Evolutionary conservation across 108 stramenopile genomes (phyloP).

Genomic region (Nitzschia putrida): DNA sequence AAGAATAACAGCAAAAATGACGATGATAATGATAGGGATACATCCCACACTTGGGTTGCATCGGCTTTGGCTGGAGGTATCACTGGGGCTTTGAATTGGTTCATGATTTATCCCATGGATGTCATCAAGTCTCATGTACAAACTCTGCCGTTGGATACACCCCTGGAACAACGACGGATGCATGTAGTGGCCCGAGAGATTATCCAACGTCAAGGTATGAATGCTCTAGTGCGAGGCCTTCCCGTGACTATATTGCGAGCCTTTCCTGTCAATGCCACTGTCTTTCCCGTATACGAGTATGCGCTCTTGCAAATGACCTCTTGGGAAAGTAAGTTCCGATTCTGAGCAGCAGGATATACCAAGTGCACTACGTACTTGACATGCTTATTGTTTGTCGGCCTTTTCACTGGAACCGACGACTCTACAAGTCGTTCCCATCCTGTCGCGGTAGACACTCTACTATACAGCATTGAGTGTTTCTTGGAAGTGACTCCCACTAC

Average conservation of each 20-base stretch:
- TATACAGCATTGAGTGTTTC: too few species aligned
- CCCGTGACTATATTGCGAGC: slow-evolving; percentile 86
- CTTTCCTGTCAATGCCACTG: slow-evolving; percentile 91
- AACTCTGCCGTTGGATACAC: slow-evolving; percentile 60
- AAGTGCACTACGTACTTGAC: too few species aligned
- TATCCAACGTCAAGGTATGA: slow-evolving; percentile 59
- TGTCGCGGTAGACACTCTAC: too few species aligned
- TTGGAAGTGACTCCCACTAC: too few species aligned
- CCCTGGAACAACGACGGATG: slow-evolving; percentile 33
- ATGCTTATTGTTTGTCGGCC: too few species aligned
- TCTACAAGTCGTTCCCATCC: too few species aligned
- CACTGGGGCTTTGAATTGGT: slow-evolving; percentile 88
- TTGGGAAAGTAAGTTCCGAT: background rate
- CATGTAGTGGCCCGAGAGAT: slow-evolving; percentile 30
- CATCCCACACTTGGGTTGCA: slow-evolving; percentile 60
- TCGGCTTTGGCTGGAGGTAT: slow-evolving; percentile 86
- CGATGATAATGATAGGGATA: slow-evolving; percentile 13
- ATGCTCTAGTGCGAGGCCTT: slow-evolving; percentile 81
- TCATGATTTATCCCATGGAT: slow-evolving; percentile 87
- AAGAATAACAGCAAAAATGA: too few species aligned
- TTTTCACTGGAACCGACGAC: too few species aligned
- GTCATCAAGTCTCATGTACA: slow-evolving; percentile 88
- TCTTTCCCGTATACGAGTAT: slow-evolving; percentile 90
- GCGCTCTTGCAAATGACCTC: slow-evolving; percentile 42
- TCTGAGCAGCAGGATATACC: too few species aligned